These are phyloP conservation scores for Rutstroemia sp. DNA, from an alignment of 2,329 filamentous ascomycete genomes.

Conservation along the genomic window DNA sequence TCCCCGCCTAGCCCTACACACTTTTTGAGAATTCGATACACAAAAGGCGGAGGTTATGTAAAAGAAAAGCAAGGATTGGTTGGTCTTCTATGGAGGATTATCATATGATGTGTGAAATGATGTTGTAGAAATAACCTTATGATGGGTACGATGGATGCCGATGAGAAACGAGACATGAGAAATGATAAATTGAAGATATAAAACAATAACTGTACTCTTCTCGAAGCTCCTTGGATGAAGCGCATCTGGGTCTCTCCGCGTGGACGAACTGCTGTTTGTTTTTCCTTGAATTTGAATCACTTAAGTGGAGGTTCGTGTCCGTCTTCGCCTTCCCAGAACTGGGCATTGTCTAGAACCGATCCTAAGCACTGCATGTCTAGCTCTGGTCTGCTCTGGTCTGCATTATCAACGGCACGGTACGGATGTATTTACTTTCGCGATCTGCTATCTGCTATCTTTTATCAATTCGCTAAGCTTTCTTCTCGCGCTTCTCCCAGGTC, in stretches of 20 bases:
- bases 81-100: neutral
- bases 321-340: too few relatives aligned
- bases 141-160: neutral
- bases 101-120: neutral
- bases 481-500: too few relatives aligned
- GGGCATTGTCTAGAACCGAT: too few relatives aligned
- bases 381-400: too few relatives aligned
- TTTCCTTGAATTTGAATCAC: too few relatives aligned
- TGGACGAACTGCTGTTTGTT: neutral
- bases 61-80: conserved; percentile 1
- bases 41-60: conserved; percentile 4
- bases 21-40: neutral
- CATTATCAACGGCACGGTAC: too few relatives aligned
- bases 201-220: neutral
- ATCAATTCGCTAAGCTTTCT: too few relatives aligned
- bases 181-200: neutral
- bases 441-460: too few relatives aligned
- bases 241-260: neutral
- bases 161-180: neutral
- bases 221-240: neutral
- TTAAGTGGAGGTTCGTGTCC: too few relatives aligned
- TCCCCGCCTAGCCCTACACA: conserved; percentile 5
- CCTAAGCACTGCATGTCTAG: too few relatives aligned
- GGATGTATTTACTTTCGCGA: too few relatives aligned
- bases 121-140: neutral